Evolutionary conservation across 2,329 filamentous ascomycete genomes (phyloP).

Genomic region (Pyrenophora tritici-repentis): DNA sequence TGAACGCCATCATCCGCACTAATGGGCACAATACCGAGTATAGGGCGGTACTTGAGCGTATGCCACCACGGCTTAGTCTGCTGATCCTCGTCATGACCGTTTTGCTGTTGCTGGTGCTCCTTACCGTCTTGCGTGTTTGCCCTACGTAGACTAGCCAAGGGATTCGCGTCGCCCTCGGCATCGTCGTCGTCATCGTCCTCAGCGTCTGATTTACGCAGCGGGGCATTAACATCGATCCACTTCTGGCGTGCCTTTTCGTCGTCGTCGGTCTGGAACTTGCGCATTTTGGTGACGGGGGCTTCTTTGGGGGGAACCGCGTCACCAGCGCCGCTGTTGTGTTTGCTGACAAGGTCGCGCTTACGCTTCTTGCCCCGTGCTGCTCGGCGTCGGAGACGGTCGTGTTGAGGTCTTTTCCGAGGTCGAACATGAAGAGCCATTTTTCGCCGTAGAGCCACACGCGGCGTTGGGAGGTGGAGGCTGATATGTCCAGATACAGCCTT

Average conservation of each 20-base stretch:
- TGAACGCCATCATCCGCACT: conserved; percentile 47
- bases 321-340: conserved; percentile 60
- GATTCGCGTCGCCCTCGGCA: conserved; percentile 40
- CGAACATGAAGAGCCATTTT: conserved; percentile 90
- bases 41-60: conserved; percentile 92
- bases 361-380: conserved; percentile 35
- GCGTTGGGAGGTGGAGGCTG: conserved; percentile 47
- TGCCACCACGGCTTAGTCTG: conserved; percentile 65
- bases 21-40: conserved; percentile 73
- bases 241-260: conserved; percentile 32
- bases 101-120: conserved; percentile 12
- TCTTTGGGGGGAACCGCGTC: conserved; percentile 56
- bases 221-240: conserved; percentile 37
- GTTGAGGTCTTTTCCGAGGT: conserved; percentile 74
- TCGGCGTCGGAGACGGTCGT: conserved; percentile 26
- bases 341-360: conserved; percentile 29
- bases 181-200: conserved; percentile 37
- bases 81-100: conserved; percentile 26
- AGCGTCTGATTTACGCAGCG: conserved; percentile 29
- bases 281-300: conserved; percentile 54
- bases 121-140: conserved; percentile 25
- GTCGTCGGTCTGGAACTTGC: conserved; percentile 52
- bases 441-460: conserved; percentile 87
- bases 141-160: conserved; percentile 35
- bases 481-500: conserved; percentile 81